Evolutionary conservation across 2,329 filamentous ascomycete species (phyloP).

Genomic region (Rutstroemia sp.): DNA sequence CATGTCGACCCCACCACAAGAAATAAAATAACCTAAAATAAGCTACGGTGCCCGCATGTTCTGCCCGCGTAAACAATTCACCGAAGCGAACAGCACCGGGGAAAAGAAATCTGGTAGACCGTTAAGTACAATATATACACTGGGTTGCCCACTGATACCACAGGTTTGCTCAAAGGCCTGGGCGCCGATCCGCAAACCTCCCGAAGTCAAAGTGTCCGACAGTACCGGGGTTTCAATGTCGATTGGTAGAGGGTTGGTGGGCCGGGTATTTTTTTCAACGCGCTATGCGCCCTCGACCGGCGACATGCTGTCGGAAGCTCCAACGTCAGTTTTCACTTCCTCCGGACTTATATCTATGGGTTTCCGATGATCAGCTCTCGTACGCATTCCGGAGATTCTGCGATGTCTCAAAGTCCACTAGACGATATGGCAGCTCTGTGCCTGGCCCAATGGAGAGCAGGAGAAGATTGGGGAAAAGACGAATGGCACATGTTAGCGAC

Average conservation of each 20-base stretch:
- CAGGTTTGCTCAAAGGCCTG: neutral
- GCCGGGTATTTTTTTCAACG: conserved; percentile 11
- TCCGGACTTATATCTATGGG: conserved; percentile 43
- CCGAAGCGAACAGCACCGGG: neutral
- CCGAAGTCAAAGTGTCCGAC: neutral
- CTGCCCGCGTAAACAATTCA: neutral
- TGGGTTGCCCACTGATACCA: neutral
- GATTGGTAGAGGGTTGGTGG: neutral
- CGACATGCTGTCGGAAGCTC: conserved; percentile 43
- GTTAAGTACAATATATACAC: no score
- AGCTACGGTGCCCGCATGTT: neutral
- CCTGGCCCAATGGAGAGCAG: conserved; percentile 30
- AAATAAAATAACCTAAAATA: neutral
- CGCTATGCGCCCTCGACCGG: conserved; percentile 39
- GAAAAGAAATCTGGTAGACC: no score
- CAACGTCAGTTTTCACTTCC: conserved; percentile 34
- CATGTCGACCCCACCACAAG: neutral
- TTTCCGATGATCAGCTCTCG: conserved; percentile 49
- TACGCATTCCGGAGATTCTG: conserved; percentile 42
- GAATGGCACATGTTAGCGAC: conserved; percentile 26
- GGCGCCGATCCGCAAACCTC: neutral
- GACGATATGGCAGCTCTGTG: conserved; percentile 30
- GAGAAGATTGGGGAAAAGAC: conserved; percentile 28
- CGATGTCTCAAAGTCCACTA: conserved; percentile 24
- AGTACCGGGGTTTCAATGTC: conserved; percentile 8